These are phyloP conservation scores for Malassezia pachydermatis DNA, from an alignment of 1,284 basidiomycete genomes.

Conservation along the genomic window DNA sequence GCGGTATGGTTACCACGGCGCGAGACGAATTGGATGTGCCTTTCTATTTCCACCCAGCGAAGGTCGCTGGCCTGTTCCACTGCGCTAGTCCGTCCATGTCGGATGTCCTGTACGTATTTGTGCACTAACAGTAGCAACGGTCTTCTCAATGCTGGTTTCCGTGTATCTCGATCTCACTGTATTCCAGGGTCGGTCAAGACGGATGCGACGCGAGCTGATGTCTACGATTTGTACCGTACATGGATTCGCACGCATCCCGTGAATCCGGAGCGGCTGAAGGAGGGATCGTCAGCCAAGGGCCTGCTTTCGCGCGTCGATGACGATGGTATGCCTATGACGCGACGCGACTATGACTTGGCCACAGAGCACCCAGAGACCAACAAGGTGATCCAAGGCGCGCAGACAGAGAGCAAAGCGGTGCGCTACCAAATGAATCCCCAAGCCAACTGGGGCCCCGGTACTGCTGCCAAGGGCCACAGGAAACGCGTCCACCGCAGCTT, in stretches of 20 bases:
- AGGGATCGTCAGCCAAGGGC: constrained; percentile 57
- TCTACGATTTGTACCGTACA: constrained; percentile 73
- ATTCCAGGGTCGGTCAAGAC: constrained; percentile 83
- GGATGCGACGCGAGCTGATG: constrained; percentile 60
- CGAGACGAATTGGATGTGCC: constrained; percentile 62
- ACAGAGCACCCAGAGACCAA: constrained; percentile 19
- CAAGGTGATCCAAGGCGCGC: constrained; percentile 6
- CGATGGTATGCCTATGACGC: constrained; percentile 26
- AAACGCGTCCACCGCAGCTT: constrained; percentile 14
- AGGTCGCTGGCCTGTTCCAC: constrained; percentile 71
- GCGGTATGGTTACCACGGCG: constrained; percentile 86
- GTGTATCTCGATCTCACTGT: constrained; percentile 81
- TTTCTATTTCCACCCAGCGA: constrained; percentile 86
- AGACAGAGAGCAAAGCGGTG: constrained; percentile 26
- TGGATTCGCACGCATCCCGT: constrained; percentile 69
- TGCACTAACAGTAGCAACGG: constrained; percentile 58
- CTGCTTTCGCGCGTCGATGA: constrained; percentile 56
- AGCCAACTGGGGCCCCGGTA: constrained; percentile 76
- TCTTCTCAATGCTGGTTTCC: constrained; percentile 71
- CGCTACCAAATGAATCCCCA: constrained; percentile 85
- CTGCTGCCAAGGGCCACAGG: constrained; percentile 37
- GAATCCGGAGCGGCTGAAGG: constrained; percentile 57
- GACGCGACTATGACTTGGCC: constrained; percentile 23
- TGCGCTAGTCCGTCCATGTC: constrained; percentile 49
- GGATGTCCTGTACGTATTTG: constrained; percentile 3